phyloP scores from a whole-genome alignment of 169 alveolate genomes.

The Cryptosporidium sp. region DNA sequence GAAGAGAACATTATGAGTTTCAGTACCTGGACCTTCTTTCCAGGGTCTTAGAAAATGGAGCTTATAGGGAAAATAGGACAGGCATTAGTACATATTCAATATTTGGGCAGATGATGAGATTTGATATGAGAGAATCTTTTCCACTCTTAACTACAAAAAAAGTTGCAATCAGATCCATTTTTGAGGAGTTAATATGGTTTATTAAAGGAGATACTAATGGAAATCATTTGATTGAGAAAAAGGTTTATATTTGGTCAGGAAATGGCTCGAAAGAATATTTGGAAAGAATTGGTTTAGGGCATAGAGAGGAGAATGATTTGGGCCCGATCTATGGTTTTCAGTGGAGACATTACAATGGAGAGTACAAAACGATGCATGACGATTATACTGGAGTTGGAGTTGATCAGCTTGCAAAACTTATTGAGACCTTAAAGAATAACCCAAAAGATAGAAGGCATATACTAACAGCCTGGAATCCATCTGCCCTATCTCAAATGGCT shows the following conservation, averaged over 20 bases:
- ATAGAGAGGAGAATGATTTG: conserved; percentile 95
- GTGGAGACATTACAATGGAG: conserved; percentile 98
- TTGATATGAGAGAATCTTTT: conserved; percentile 91
- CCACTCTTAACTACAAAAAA: conserved; percentile 97
- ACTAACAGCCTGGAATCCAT: conserved; percentile 96
- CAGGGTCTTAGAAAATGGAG: conserved; percentile 91
- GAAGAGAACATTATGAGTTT: conserved; percentile 90
- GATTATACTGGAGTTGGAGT: conserved; percentile 94
- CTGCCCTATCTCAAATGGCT: conserved; percentile 95
- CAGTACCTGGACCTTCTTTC: conserved; percentile 92
- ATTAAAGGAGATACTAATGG: conserved; percentile 95
- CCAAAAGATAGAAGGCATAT: conserved; percentile 95
- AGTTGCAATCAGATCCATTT: conserved; percentile 81
- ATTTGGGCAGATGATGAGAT: conserved; percentile 96
- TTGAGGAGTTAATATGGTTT: conserved; percentile 97
- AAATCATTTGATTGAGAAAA: conserved; percentile 90
- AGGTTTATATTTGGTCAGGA: conserved; percentile 96
- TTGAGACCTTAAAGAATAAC: conserved; percentile 89
- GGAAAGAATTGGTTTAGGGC: conserved; percentile 92
- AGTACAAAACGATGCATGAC: conserved; percentile 89
- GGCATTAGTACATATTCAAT: conserved; percentile 80
- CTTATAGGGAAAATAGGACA: conserved; percentile 91
- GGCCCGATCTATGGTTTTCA: conserved; percentile 98
- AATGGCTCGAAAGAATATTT: conserved; percentile 97
- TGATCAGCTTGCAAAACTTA: conserved; percentile 91